Conservation (phyloP, 1,284 basidiomycete genomes). For the Ustilago xerochloae region DNA sequence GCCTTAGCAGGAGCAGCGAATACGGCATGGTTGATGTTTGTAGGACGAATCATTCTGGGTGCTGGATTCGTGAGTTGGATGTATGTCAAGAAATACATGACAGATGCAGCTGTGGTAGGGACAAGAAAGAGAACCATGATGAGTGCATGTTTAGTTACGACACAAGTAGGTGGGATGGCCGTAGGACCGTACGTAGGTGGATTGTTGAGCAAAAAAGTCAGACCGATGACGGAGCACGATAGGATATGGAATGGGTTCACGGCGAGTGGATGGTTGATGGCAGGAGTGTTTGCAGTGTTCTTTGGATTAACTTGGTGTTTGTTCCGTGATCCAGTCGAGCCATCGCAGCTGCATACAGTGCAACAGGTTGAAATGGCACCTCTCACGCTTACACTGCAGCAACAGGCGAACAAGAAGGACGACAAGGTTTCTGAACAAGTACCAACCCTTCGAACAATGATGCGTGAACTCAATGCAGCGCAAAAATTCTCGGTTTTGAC, state of each 20-base stretch:
- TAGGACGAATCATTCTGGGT: conserved; percentile 36
- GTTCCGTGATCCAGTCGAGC: conserved; percentile 28
- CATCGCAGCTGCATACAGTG: neutral
- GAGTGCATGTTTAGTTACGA: conserved; percentile 49
- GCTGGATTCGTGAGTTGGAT: conserved; percentile 48
- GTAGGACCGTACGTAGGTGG: conserved; percentile 47
- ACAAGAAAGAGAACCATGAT: conserved; percentile 42
- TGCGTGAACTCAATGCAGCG: conserved; percentile 30
- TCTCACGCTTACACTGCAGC: neutral
- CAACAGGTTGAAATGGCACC: conserved; percentile 16
- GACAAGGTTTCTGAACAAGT: neutral
- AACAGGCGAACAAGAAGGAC: neutral
- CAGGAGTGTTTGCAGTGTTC: conserved; percentile 33
- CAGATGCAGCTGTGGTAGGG: conserved; percentile 43
- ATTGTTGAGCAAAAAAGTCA: conserved; percentile 31
- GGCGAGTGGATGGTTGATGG: conserved; percentile 50
- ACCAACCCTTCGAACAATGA: conserved; percentile 25
- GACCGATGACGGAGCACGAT: conserved; percentile 31
- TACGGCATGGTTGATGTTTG: conserved; percentile 50
- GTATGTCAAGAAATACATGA: conserved; percentile 49
- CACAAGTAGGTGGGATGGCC: conserved; percentile 49
- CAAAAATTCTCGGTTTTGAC: conserved; percentile 43
- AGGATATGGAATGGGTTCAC: conserved; percentile 50
- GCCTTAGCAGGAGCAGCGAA: conserved; percentile 40
- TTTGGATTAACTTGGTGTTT: conserved; percentile 23